Evolutionary conservation across 805 yeast genomes (phyloP).

Genomic region (Candida odintsovae): DNA sequence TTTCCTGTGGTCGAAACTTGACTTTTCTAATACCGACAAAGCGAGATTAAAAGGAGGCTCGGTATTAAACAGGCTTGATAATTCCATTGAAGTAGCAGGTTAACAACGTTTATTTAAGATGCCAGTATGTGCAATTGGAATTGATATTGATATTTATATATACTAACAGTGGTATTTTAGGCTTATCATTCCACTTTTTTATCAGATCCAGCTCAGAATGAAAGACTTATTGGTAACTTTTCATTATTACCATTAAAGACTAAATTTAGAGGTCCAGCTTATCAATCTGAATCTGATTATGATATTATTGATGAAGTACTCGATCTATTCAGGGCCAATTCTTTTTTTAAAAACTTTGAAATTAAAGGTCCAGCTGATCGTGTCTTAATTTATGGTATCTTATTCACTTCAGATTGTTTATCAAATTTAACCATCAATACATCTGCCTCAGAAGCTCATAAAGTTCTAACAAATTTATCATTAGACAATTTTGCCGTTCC

Average conservation of each 20-base stretch:
- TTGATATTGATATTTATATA: too few relatives aligned
- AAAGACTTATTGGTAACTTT: constrained; percentile 68
- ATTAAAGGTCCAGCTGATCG: constrained; percentile 95
- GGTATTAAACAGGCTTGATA: neutral
- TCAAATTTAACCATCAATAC: constrained; percentile 48
- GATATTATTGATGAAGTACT: constrained; percentile 90
- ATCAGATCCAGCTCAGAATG: constrained; percentile 49
- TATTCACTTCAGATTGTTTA: constrained; percentile 82
- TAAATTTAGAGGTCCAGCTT: constrained; percentile 85
- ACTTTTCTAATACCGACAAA: neutral
- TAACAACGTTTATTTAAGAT: neutral
- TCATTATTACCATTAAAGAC: constrained; percentile 84
- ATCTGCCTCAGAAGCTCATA: constrained; percentile 52
- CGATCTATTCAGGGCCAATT: constrained; percentile 91
- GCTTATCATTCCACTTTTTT: constrained; percentile 81
- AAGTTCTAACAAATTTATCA: constrained; percentile 75
- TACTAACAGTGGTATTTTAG: constrained; percentile 16
- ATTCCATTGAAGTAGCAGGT: neutral
- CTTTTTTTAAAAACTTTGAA: constrained; percentile 95
- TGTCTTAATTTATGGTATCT: constrained; percentile 85
- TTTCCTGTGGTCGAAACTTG: neutral
- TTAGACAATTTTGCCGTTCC: constrained; percentile 88
- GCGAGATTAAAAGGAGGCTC: neutral
- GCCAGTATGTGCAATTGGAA: constrained; percentile 6
- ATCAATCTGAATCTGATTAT: constrained; percentile 67